Conservation (phyloP, 1,139 yeast species). For the Taiozyma sp. region DNA sequence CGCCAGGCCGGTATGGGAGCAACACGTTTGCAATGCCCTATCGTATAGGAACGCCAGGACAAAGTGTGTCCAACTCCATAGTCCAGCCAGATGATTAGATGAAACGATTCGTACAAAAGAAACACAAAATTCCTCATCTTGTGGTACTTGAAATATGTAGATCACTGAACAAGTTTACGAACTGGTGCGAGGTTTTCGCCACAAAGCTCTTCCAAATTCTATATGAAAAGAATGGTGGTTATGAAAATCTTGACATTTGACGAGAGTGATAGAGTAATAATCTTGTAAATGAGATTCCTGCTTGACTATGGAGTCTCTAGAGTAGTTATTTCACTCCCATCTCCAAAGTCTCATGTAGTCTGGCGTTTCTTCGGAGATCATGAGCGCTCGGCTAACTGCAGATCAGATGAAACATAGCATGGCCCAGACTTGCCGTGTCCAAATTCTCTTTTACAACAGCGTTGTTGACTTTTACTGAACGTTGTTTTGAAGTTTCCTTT, state of each 20-base stretch:
- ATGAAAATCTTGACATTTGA: not conserved
- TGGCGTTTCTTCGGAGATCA: too few relatives aligned
- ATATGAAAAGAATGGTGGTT: not conserved
- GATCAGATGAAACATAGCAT: too few relatives aligned
- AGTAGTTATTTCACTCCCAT: too few relatives aligned
- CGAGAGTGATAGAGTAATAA: not conserved
- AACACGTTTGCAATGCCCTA: not conserved
- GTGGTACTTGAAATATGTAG: not conserved
- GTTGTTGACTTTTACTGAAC: too few relatives aligned
- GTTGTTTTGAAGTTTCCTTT: too few relatives aligned
- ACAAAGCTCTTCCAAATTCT: not conserved
- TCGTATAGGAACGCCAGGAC: not conserved
- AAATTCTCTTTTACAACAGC: too few relatives aligned
- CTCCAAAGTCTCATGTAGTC: too few relatives aligned
- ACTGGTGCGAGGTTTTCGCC: not conserved
- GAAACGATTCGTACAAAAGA: not conserved
- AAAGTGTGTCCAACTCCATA: not conserved
- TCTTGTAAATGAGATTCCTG: too few relatives aligned
- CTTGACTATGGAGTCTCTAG: too few relatives aligned
- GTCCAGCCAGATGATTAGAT: too few relatives aligned
- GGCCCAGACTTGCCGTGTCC: too few relatives aligned
- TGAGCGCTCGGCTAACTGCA: too few relatives aligned
- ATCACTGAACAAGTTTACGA: not conserved
- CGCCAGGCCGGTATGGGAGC: not conserved
- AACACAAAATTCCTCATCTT: not conserved